Evolutionary conservation across 805 yeast genomes (phyloP), one percentile per base, ranked within the genome.

Genomic region (Schwanniomyces polymorphus): DNA sequence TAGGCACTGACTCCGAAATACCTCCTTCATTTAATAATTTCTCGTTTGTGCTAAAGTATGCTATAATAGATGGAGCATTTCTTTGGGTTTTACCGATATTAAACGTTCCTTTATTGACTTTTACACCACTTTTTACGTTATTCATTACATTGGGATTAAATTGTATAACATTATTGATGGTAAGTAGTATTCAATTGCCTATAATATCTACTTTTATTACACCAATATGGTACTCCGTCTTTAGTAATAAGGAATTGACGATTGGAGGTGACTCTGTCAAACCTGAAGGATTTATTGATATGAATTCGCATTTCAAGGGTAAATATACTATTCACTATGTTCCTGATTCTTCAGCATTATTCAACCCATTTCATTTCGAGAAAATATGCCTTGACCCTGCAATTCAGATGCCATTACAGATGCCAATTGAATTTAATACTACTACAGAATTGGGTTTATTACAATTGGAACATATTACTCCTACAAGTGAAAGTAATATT

Each of bases 321-420:
- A 83, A 82, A 38, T 88, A 88, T 59, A 87, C 91, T 0, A 85
- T 94, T 51, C 87, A 91, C 59, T 87, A 88, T 51, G 71, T 94
- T 29, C 98, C 99, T 0, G 97, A 92, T 65, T 86, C 95, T 38
- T 85, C 95, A 0, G 97, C 95, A 4, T 74, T 76, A 57, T 68
- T 94, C 56, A 90, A 91, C 53, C 97, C 97, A 2, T 79, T 82
- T 55, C 80, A 75, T 42, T 82, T 79, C 43, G 61, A 60, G 26
- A 74, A 80, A 4, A 79, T 78, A 50, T 94, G 99, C 68, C 54
- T 86, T 38, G 78, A 79, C 14, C 53, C 60, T 11, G 45, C 47
- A 7, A 47, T n/a, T 11, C 51, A 78, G 26, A 64, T 71, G 14
- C 16, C 31, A 21, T 27, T 65, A 21, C 57, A 58, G 28, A 71